phyloP scores from a whole-genome alignment of 306 rosid genomes.

The Begonia peltatifolia region DNA sequence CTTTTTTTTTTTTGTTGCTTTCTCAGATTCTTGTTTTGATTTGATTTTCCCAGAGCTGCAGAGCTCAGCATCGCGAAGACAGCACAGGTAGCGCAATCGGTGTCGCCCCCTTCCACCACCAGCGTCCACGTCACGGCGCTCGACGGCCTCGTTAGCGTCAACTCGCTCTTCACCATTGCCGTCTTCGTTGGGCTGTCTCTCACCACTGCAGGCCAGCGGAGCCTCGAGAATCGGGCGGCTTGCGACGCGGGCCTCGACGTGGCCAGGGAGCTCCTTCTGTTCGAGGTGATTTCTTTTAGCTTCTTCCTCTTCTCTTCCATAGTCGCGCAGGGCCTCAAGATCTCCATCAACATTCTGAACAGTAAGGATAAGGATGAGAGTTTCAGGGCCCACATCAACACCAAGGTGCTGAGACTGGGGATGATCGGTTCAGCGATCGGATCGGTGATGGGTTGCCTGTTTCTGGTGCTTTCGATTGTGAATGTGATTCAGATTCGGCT shows the following conservation, averaged over 20 bases:
- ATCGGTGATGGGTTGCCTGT: conserved; percentile 80
- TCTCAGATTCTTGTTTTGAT: background rate
- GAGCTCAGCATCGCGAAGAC: background rate
- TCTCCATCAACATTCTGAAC: conserved; percentile 63
- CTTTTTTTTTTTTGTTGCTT: no score
- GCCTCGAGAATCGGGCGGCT: conserved; percentile 39
- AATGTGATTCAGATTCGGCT: conserved; percentile 57
- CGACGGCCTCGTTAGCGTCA: conserved; percentile 74
- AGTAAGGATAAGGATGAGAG: conserved; percentile 66
- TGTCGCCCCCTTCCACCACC: conserved; percentile 28
- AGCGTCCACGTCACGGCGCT: conserved; percentile 83
- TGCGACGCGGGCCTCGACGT: conserved; percentile 62
- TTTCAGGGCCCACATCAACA: conserved; percentile 62
- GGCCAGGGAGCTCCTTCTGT: conserved; percentile 61
- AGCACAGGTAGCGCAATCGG: background rate
- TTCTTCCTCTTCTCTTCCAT: conserved; percentile 75
- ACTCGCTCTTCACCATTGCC: conserved; percentile 85
- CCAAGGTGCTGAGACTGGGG: conserved; percentile 39
- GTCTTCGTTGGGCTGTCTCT: conserved; percentile 89
- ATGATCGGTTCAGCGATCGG: conserved; percentile 30
- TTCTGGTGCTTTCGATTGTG: conserved; percentile 71
- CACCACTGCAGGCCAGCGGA: conserved; percentile 40
- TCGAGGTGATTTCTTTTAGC: conserved; percentile 84
- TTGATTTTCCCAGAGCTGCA: background rate
- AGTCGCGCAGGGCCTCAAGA: conserved; percentile 79